A percentile compares a stretch with the other conserved stretches of the same genome.
phyloP scores from a whole-genome alignment of 2,329 filamentous ascomycete species.

The Alternaria solani region DNA sequence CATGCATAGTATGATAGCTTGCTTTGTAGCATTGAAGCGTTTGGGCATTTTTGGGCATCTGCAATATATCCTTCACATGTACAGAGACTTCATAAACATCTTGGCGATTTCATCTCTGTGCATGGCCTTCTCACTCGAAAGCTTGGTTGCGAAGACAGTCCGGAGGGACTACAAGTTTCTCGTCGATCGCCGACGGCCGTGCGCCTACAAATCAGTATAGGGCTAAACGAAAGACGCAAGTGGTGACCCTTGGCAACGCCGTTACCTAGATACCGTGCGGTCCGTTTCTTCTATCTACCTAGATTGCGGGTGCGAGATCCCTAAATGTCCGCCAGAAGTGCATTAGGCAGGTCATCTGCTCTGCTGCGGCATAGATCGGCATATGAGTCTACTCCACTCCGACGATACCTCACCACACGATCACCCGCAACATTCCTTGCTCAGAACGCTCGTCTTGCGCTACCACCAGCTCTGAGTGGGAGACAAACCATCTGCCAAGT shows the following conservation, averaged over 20 bases:
- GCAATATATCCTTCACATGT: constrained; percentile 9
- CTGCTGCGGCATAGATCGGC: constrained; percentile 26
- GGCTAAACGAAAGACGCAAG: neutral
- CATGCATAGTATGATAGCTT: constrained; percentile 10
- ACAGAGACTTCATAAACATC: neutral
- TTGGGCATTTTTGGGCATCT: constrained; percentile 17
- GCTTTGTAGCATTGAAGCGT: constrained; percentile 17
- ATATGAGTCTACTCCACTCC: constrained; percentile 19
- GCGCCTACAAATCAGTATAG: constrained; percentile 4
- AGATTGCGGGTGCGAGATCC: constrained; percentile 3
- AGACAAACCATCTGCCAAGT: neutral
- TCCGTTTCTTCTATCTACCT: neutral
- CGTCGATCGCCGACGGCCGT: constrained; percentile 12
- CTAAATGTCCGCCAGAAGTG: constrained; percentile 13
- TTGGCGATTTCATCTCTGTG: neutral
- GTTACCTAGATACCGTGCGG: neutral
- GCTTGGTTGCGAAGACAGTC: neutral
- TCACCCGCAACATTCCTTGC: constrained; percentile 6
- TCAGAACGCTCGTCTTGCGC: neutral
- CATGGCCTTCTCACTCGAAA: neutral
- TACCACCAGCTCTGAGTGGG: neutral
- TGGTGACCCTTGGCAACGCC: neutral
- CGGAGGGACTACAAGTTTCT: neutral
- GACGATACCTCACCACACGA: constrained; percentile 17
- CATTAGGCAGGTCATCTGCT: constrained; percentile 22